These are phyloP conservation scores for Chlorella ohadii DNA, from an alignment of 139 green algal species.

Conservation along the genomic window DNA sequence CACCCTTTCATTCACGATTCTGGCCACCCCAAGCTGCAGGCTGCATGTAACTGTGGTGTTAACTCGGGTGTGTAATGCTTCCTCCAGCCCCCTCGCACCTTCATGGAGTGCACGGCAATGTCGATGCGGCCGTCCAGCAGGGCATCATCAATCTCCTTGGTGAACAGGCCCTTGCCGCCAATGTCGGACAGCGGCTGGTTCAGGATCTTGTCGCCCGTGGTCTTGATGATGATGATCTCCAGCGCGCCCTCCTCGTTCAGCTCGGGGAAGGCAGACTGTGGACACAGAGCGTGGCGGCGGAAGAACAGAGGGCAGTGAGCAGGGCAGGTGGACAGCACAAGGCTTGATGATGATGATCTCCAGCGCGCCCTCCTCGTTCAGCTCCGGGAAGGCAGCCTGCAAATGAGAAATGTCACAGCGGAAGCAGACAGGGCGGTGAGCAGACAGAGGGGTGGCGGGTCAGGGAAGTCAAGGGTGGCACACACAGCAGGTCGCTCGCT, in stretches of 20 bases:
- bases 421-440: no score
- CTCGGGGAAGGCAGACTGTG: constrained; percentile 84
- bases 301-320: background rate
- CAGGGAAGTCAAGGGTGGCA: no score
- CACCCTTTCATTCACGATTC: no score
- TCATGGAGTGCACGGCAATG: constrained; percentile 99
- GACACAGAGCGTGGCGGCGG: background rate
- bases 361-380: constrained; percentile 93
- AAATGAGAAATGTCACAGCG: no score
- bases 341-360: constrained; percentile 99
- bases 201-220: constrained; percentile 99
- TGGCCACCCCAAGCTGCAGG: no score
- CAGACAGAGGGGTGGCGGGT: no score
- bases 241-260: constrained; percentile 94
- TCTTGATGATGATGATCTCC: constrained; percentile 99
- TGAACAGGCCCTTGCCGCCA: constrained; percentile 99
- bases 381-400: constrained; percentile 85
- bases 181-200: constrained; percentile 98
- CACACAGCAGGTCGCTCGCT: no score
- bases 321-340: no score
- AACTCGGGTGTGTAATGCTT: no score
- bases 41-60: no score
- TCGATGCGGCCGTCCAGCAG: constrained; percentile 94
- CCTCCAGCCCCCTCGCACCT: no score
- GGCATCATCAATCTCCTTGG: constrained; percentile 99